Evolutionary conservation across 345 rosid genomes (phyloP), one percentile per base, ranked within the genome.

Genomic region (Moricandia moricandioides): DNA sequence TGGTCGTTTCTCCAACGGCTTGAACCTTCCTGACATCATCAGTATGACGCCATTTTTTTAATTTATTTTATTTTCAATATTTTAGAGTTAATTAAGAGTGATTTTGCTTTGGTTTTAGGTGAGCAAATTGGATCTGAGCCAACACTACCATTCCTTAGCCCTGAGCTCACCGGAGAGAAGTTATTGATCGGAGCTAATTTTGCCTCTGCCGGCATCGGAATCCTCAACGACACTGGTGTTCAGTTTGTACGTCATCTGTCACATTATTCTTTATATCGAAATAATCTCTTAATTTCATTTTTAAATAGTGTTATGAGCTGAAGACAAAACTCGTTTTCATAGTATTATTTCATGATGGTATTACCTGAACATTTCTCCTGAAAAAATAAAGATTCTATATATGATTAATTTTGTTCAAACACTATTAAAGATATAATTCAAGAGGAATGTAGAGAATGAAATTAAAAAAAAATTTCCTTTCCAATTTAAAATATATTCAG

Each of bases 191-290:
- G 98, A 30, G 96, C 98, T 37, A 93, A 91, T 79, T 93, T 91
- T 65, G 98, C 98, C 11, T 91, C 98, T 11, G 98, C 97, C 5
- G 93, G 98, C 8, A 85, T 91, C 6, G 97, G 95, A 21, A 75
- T 80, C 18, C 80, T 80, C 16, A 76, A 80, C 33, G 83, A 80
- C 60, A 80, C 83, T 5, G 80, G 83, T 56, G 6, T 80, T 71
- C 83, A 80, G 60, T 80, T 80, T 70, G 80, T 80, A 70, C 21
- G 77, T 70, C 69, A 7, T 55, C 35, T 56, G 12, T 6, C 29
- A 9, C 35, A n/a, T 55, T 52, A 16, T 16, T 51, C 60, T 67
- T 12, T 11, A 11, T 9, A 54, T 18, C 29, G 58, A 54, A 21
- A 52, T 54, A 4, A 54, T 54, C 1, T 8, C 30, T 8, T 0